Percentiles rank a stretch among this genome's conserved stretches.
phyloP scores from a whole-genome alignment of 345 rosid genomes.

The Populus nigra region DNA sequence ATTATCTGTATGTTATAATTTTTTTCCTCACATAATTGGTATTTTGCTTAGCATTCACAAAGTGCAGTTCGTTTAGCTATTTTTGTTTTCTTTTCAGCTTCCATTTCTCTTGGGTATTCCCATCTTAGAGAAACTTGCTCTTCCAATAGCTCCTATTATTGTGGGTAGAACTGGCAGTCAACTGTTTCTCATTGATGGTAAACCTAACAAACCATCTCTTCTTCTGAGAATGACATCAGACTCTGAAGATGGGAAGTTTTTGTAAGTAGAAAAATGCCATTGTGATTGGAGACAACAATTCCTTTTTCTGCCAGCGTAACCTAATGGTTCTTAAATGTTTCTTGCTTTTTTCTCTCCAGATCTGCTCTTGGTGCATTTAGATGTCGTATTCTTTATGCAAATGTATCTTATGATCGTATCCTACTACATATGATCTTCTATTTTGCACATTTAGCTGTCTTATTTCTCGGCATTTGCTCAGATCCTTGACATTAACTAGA shows the following conservation, averaged over 20 bases:
- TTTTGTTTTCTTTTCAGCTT: conserved; percentile 44
- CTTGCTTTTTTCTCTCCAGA: conserved; percentile 31
- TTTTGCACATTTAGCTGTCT: not conserved
- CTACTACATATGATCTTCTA: conserved; percentile 19
- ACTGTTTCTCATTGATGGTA: conserved; percentile 81
- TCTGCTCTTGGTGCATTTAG: conserved; percentile 79
- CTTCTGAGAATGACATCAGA: conserved; percentile 89
- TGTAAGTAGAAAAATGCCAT: conserved; percentile 48
- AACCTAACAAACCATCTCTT: conserved; percentile 78
- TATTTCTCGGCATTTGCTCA: conserved; percentile 7
- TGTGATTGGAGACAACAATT: conserved; percentile 1
- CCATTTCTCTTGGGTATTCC: conserved; percentile 92
- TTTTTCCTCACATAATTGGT: too few species aligned
- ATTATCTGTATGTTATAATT: too few species aligned
- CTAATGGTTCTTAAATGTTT: conserved; percentile 9
- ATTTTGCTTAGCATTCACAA: not conserved
- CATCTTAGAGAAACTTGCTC: conserved; percentile 77
- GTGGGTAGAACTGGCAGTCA: conserved; percentile 87
- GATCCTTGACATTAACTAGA: conserved; percentile 59
- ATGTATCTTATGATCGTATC: conserved; percentile 99
- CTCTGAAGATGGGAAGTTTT: conserved; percentile 61
- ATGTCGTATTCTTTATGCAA: conserved; percentile 74
- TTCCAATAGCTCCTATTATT: conserved; percentile 73
- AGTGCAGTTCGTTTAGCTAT: not conserved
- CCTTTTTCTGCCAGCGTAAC: not conserved